Evolutionary conservation across 306 rosid genomes (phyloP).

Genomic region (Abrus precatorius): DNA sequence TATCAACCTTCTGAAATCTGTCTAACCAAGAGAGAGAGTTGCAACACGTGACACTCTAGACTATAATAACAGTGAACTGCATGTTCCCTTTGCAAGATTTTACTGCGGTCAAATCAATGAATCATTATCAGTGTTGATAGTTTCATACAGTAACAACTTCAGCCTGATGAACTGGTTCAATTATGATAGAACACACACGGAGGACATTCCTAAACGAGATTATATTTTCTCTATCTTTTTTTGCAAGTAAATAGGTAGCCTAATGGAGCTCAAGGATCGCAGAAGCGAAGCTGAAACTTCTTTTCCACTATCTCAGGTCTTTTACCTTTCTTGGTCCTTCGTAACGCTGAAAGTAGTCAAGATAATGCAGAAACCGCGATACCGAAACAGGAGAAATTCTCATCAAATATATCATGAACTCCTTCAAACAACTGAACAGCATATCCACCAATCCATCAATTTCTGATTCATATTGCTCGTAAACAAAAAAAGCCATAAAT

Average conservation of each 20-base stretch:
- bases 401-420: conserved; percentile 46
- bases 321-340: conserved; percentile 40
- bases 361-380: conserved; percentile 46
- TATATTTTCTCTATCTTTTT: conserved; percentile 17
- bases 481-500: conserved; percentile 79
- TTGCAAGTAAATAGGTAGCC: conserved; percentile 28
- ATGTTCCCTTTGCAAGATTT: neutral
- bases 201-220: conserved; percentile 15
- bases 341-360: conserved; percentile 23
- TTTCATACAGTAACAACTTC: conserved; percentile 36
- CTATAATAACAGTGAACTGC: too few species aligned
- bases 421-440: conserved; percentile 47
- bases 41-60: neutral
- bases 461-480: conserved; percentile 84
- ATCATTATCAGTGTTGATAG: neutral
- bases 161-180: conserved; percentile 33
- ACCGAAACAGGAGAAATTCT: conserved; percentile 56
- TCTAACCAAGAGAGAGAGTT: neutral
- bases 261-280: conserved; percentile 33
- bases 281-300: conserved; percentile 41
- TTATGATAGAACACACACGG: neutral
- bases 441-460: conserved; percentile 60
- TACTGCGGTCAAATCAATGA: conserved; percentile 2
- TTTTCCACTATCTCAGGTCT: conserved; percentile 46
- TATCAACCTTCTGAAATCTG: too few species aligned